These are phyloP conservation scores for Plasmodium malariae DNA, from an alignment of 169 alveolate genomes.

Conservation along the genomic window DNA sequence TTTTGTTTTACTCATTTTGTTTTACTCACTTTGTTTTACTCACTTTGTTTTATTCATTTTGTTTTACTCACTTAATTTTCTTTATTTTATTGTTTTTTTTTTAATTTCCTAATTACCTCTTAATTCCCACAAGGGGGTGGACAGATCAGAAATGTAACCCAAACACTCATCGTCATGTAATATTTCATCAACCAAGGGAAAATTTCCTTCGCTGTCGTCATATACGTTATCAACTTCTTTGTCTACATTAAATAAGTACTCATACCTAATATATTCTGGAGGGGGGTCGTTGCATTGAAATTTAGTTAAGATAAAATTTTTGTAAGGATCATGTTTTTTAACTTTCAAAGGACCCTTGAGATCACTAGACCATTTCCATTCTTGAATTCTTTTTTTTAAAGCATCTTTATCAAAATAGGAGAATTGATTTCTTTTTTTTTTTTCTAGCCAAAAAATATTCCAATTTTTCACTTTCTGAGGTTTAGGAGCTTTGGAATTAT, in stretches of 20 bases:
- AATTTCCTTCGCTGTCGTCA: constrained; percentile 53
- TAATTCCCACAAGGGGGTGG: constrained; percentile 7
- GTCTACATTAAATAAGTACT: constrained; percentile 80
- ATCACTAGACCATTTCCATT: constrained; percentile 89
- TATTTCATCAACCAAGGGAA: constrained; percentile 56
- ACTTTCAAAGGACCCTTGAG: constrained; percentile 85
- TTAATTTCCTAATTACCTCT: constrained; percentile 3
- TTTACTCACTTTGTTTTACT: too few relatives aligned
- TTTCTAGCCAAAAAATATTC: constrained; percentile 88
- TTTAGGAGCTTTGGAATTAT: constrained; percentile 85
- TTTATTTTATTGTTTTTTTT: not conserved
- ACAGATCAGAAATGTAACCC: constrained; percentile 16
- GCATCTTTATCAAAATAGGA: constrained; percentile 73
- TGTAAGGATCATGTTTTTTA: constrained; percentile 82
- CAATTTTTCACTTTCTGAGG: constrained; percentile 88
- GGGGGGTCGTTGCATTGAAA: constrained; percentile 66
- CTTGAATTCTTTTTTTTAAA: constrained; percentile 83
- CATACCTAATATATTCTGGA: constrained; percentile 77
- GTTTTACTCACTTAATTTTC: too few relatives aligned
- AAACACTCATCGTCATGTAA: constrained; percentile 54
- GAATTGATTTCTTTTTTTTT: constrained; percentile 71
- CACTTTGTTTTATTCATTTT: too few relatives aligned
- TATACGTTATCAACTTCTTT: constrained; percentile 67
- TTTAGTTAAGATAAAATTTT: constrained; percentile 78
- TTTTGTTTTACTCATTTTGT: too few relatives aligned